Evolutionary conservation across 208 protist species (phyloP).

Genomic region (Trypanosoma avium): DNA sequence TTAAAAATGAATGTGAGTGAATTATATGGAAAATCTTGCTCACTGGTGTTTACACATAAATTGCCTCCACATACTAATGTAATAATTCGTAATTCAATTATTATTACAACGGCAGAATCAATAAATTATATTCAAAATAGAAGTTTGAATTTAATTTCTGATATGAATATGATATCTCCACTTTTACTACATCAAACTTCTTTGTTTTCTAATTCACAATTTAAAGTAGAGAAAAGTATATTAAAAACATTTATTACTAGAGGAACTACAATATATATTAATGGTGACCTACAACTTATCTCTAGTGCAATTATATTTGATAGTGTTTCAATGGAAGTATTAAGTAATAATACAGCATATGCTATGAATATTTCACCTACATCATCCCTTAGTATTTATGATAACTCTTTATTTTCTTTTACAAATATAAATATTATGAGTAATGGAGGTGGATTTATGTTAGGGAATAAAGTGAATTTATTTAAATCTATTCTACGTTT

Average conservation of each 20-base stretch:
- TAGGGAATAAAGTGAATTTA: not conserved
- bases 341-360: not conserved
- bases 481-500: not conserved
- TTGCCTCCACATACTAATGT: not conserved
- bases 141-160: too few species aligned
- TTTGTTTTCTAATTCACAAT: not conserved
- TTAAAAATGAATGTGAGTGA: slow-evolving; percentile 2
- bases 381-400: not conserved
- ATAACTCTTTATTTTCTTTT: not conserved
- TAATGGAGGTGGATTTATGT: not conserved
- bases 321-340: not conserved
- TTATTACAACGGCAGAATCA: not conserved
- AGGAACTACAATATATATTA: not conserved
- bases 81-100: slow-evolving; percentile 1
- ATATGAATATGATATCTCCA: too few species aligned
- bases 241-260: not conserved
- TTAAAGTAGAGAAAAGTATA: not conserved
- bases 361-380: not conserved
- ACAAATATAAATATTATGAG: not conserved
- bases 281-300: not conserved
- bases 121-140: not conserved
- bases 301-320: not conserved
- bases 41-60: slow-evolving; percentile 5
- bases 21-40: not conserved
- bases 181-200: not conserved